Conservation (phyloP, 2,329 filamentous ascomycete genomes). For the Lizonia empirigonia region DNA sequence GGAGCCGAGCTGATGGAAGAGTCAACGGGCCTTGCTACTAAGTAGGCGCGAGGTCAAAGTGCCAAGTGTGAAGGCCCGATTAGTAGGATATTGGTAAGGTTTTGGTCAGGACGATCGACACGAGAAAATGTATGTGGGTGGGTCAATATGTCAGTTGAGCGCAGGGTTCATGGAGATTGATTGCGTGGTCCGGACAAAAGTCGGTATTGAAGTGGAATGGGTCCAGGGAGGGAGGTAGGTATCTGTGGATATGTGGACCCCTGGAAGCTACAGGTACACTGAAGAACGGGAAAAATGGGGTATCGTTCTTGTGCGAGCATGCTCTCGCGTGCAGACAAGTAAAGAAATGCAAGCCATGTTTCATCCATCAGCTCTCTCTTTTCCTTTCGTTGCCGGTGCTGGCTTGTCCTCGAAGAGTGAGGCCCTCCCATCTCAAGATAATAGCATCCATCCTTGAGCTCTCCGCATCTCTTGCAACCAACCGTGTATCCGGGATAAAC, state of each 20-base stretch:
- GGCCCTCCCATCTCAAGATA: constrained; percentile 33
- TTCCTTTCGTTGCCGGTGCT: neutral
- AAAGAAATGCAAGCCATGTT: neutral
- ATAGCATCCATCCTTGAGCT: constrained; percentile 37
- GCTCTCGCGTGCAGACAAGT: neutral
- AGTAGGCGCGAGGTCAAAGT: neutral
- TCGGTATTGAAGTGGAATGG: neutral
- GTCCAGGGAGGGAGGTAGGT: neutral
- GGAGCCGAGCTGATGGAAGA: no score
- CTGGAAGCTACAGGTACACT: neutral
- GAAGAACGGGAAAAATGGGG: neutral
- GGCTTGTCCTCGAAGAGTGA: constrained; percentile 24
- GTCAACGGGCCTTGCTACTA: no score
- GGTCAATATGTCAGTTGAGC: neutral
- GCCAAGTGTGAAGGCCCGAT: constrained; percentile 8
- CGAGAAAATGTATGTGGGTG: neutral
- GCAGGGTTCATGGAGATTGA: neutral
- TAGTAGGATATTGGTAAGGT: neutral
- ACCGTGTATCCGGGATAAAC: constrained; percentile 37
- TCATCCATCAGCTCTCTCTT: neutral
- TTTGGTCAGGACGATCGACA: neutral
- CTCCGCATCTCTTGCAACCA: constrained; percentile 21
- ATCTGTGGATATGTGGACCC: no score
- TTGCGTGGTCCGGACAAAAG: neutral
- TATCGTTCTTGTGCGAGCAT: constrained; percentile 9